Percentiles rank a stretch among this genome's conserved stretches.
Evolutionary conservation across 2,329 filamentous ascomycete species (phyloP).

Genomic region (Fusarium circinatum): DNA sequence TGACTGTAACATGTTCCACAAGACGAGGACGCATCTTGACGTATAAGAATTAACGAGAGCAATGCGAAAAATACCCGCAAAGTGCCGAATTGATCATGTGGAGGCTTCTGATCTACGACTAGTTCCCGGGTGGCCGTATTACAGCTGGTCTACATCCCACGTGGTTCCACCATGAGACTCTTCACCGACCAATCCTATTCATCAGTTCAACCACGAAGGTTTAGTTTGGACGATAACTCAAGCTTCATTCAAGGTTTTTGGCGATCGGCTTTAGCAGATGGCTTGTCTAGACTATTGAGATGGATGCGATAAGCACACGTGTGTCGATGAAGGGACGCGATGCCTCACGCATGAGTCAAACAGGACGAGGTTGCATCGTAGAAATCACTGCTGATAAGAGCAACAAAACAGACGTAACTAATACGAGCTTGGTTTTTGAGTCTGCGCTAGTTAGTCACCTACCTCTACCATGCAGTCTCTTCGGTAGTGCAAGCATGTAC

Average conservation of each 20-base stretch:
- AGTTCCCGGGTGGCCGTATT: slow-evolving; percentile 27
- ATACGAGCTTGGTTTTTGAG: background rate
- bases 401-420: background rate
- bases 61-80: slow-evolving; percentile 10
- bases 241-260: background rate
- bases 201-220: slow-evolving; percentile 29
- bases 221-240: background rate
- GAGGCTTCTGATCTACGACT: slow-evolving; percentile 3
- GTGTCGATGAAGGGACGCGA: slow-evolving; percentile 2
- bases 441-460: background rate
- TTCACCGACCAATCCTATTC: slow-evolving; percentile 28
- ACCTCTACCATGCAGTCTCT: background rate
- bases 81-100: slow-evolving; percentile 30
- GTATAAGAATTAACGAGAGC: background rate
- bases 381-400: background rate
- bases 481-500: background rate
- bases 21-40: background rate
- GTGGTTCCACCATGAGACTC: slow-evolving; percentile 32
- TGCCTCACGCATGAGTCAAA: slow-evolving; percentile 1
- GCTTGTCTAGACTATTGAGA: background rate
- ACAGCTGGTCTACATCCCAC: slow-evolving; percentile 28
- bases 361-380: background rate
- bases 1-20: background rate
- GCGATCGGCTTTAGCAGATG: background rate
- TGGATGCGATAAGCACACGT: slow-evolving; percentile 4